phyloP scores from a whole-genome alignment of 192 early-diverging fungal genomes.

The Coemansia sp. region DNA sequence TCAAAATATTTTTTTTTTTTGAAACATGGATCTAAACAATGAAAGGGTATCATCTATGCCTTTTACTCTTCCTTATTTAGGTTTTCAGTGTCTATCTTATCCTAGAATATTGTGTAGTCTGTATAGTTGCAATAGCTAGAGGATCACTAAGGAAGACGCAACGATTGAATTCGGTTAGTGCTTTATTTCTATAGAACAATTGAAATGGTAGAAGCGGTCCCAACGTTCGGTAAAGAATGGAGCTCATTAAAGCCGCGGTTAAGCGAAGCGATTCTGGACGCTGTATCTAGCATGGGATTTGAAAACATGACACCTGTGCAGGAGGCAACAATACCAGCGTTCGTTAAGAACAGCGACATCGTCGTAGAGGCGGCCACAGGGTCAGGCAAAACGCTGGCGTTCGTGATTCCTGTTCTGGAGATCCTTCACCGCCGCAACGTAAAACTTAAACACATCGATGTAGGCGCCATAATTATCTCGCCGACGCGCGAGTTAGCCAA shows the following conservation, averaged over 20 bases:
- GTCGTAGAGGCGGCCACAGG: conserved; percentile 96
- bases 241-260: conserved; percentile 61
- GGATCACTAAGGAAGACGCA: too few species aligned
- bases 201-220: conserved; percentile 46
- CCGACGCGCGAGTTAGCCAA: conserved; percentile 88
- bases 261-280: conserved; percentile 57
- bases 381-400: conserved; percentile 93
- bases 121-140: neutral
- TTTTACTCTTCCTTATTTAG: too few species aligned
- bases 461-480: conserved; percentile 86
- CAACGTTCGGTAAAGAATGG: conserved; percentile 66
- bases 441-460: conserved; percentile 66
- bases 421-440: conserved; percentile 68
- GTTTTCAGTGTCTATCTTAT: too few species aligned
- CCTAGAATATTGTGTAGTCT: too few species aligned
- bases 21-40: too few species aligned
- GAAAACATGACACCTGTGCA: conserved; percentile 93
- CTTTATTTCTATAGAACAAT: neutral
- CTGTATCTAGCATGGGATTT: conserved; percentile 70
- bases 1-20: too few species aligned
- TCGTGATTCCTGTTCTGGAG: conserved; percentile 89
- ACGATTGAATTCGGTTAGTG: too few species aligned
- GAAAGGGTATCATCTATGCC: too few species aligned
- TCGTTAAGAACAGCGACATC: conserved; percentile 91
- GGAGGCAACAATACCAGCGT: conserved; percentile 85